Percentiles rank a stretch among this genome's conserved stretches.
Conservation (phyloP, 192 early-diverging fungal species). For the Coemansia sp. region DNA sequence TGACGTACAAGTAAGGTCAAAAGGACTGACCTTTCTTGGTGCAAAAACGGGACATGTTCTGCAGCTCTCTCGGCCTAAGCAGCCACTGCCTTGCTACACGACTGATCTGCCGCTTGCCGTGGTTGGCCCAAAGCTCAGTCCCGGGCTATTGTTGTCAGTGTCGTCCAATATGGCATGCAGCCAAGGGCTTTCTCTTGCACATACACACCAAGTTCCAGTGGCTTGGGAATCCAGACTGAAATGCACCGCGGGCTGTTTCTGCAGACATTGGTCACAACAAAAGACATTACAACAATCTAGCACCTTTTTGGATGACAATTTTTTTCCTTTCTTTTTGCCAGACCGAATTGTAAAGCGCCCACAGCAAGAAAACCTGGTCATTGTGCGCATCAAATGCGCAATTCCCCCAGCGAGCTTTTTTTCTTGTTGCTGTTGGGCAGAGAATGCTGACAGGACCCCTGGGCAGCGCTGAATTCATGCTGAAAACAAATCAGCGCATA, state of each 20-base stretch:
- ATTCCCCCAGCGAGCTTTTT: neutral
- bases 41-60: neutral
- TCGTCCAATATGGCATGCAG: neutral
- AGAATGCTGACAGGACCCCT: slow-evolving; percentile 11
- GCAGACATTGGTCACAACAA: neutral
- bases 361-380: slow-evolving; percentile 5
- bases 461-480: neutral
- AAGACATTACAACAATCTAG: slow-evolving; percentile 9
- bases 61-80: neutral
- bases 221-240: slow-evolving; percentile 1
- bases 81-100: slow-evolving; percentile 3
- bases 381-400: slow-evolving; percentile 10
- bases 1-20: neutral
- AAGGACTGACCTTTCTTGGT: neutral
- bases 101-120: neutral
- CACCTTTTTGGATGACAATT: slow-evolving; percentile 4
- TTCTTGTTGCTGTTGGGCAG: neutral
- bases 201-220: neutral
- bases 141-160: slow-evolving; percentile 2
- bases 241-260: neutral
- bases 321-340: neutral
- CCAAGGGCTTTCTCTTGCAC: neutral
- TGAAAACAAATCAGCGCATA: slow-evolving; percentile 7
- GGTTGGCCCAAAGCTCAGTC: neutral
- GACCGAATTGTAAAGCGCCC: neutral